Evolutionary conservation across 768 basidiomycete species (phyloP).

Genomic region (Boletellus emodensis): DNA sequence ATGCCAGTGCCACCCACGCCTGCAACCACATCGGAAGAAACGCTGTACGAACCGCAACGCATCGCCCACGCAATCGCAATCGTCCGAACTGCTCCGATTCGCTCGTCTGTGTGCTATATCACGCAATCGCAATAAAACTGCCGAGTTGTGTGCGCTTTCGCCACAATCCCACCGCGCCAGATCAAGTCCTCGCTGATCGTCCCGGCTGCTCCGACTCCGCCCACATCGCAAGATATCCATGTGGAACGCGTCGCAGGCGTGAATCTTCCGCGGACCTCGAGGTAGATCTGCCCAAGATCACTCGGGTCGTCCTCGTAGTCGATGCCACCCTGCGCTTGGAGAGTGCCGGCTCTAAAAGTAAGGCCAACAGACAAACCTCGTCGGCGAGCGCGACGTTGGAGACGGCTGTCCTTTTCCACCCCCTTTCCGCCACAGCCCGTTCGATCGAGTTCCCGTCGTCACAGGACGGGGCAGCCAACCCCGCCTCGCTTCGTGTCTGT

Average conservation of each 20-base stretch:
- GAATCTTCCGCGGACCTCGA: constrained; percentile 32
- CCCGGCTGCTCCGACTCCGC: constrained; percentile 27
- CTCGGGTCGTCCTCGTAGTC: constrained; percentile 18
- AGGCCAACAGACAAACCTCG: constrained; percentile 2
- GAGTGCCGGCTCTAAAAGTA: constrained; percentile 19
- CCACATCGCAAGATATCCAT: constrained; percentile 31
- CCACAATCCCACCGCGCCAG: constrained; percentile 22
- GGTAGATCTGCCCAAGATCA: constrained; percentile 25
- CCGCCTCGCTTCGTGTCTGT: constrained; percentile 5
- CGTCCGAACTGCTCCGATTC: neutral
- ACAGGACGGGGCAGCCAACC: neutral
- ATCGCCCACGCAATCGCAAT: too few species aligned
- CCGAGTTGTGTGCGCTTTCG: constrained; percentile 15
- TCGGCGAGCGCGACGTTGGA: neutral
- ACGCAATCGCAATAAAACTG: constrained; percentile 13
- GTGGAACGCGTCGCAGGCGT: constrained; percentile 24
- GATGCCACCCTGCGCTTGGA: constrained; percentile 7
- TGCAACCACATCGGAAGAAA: constrained; percentile 1
- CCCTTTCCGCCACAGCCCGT: constrained; percentile 23
- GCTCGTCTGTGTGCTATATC: constrained; percentile 4
- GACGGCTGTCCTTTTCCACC: constrained; percentile 22
- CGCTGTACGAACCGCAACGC: neutral
- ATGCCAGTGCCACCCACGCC: neutral
- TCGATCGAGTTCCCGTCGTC: neutral
- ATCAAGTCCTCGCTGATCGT: constrained; percentile 23